Conservation (phyloP, 495 filamentous ascomycete species). For the Elasticomyces elasticus region DNA sequence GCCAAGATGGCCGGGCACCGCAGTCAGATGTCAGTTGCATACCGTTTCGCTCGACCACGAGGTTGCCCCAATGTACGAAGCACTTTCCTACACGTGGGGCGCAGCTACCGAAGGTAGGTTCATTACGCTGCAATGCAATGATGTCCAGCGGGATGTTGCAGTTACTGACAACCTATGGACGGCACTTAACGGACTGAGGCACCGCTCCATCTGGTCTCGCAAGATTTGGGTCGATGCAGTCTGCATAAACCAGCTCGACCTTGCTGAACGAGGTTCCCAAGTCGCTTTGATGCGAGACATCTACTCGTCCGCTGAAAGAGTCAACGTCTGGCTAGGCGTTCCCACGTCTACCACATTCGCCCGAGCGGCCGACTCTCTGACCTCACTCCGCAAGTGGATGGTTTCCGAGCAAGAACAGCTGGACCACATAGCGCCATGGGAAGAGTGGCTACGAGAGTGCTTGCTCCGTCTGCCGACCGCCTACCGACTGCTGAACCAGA, state of each 20-base stretch:
- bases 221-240: not conserved
- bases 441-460: no score
- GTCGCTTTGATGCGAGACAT: no score
- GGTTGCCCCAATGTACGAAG: not conserved
- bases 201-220: not conserved
- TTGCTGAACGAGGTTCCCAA: not conserved
- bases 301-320: no score
- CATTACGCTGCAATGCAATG: not conserved
- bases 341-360: no score
- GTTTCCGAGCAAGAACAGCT: no score
- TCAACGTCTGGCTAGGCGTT: no score
- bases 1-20: not conserved
- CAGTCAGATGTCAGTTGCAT: not conserved
- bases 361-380: no score
- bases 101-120: not conserved
- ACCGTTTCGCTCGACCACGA: not conserved
- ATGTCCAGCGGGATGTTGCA: not conserved
- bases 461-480: no score
- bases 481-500: no score
- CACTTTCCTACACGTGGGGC: not conserved
- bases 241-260: not conserved
- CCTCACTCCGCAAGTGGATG: no score
- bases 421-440: no score
- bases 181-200: not conserved
- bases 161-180: not conserved